Evolutionary conservation across 2,329 filamentous ascomycete genomes (phyloP), one percentile per base, ranked within the genome.

Genomic region (Trichoderma harzianum): DNA sequence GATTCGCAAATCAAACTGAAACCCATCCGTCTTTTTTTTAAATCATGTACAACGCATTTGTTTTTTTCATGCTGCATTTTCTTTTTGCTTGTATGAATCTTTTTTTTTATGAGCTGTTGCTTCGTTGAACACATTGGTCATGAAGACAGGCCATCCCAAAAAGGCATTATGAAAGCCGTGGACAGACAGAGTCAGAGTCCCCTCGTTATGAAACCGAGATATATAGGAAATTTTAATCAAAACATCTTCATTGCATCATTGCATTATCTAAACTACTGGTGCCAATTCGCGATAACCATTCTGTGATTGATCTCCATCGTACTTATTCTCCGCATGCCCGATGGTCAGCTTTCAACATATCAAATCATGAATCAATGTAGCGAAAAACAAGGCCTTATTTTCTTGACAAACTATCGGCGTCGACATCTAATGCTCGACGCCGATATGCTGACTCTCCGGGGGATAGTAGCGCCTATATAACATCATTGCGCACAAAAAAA

Each of bases 221-320:
- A 60, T 43, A 64, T 70, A 70, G 43, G 30, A 43, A 70, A 39
- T 70, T 71, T 71, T 70, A 70, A 70, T 70, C 51, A 67, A 58
- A 55, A 64, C 47, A 28, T 63, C 10, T 26, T 58, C 11, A 43
- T 62, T 60, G 43, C 18, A 43, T 43, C 26, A 47, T 57, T 55
- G 21, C 21, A 43, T 28, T 11, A 32, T 60, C 12, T 32, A 60
- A 60, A 21, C 28, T 58, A 58, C 34, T 3, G 2, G 6, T 43
- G 34, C 16, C 24, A 18, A 21, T 24, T 67, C 8, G 21, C 3
- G 7, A 16, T 39, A 1, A 16, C 24, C 16, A 18, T 43, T 16
- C 24, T 39, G 11, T n/a, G 18, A 30, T 18, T 24, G 7, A 53
- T 11, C 12, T 26, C 12, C 1, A 24, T 36, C 8, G 24, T 34